A percentile compares a stretch with the other conserved stretches of the same genome.
These are phyloP conservation scores for Ogataea nitratoaversa DNA, from an alignment of 805 yeast genomes.

Conservation along the genomic window DNA sequence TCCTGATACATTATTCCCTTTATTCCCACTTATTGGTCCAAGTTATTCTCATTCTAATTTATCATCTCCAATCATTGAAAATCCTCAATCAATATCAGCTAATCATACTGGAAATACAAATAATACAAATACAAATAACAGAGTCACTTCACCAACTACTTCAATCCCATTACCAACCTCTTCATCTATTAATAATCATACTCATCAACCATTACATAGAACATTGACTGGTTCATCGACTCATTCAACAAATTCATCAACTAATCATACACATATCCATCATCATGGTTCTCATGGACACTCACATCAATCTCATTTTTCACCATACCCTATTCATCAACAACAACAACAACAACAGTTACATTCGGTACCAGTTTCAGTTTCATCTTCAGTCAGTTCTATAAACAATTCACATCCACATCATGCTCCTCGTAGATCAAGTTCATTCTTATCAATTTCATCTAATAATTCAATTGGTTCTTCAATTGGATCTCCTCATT, in stretches of 20 bases:
- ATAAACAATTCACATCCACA: no score
- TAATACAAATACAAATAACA: not conserved
- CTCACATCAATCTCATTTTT: conserved; percentile 21
- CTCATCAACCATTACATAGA: conserved; percentile 15
- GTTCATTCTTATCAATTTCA: conserved; percentile 24
- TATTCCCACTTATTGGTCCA: conserved; percentile 32
- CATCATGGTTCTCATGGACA: conserved; percentile 22
- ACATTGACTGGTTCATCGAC: conserved; percentile 29
- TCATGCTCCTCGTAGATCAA: conserved; percentile 16
- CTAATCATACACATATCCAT: conserved; percentile 17
- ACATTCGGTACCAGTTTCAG: no score
- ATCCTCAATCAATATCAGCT: conserved; percentile 11
- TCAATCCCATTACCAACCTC: not conserved
- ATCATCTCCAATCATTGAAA: conserved; percentile 14
- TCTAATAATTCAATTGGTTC: conserved; percentile 21
- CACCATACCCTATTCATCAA: conserved; percentile 25
- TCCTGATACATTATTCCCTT: conserved; percentile 29
- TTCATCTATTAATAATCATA: conserved; percentile 1
- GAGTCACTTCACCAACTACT: no score
- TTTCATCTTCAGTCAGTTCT: no score
- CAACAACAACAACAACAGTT: no score
- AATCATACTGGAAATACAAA: conserved; percentile 6
- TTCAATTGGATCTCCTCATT: conserved; percentile 24
- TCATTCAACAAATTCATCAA: conserved; percentile 18
- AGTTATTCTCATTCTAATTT: conserved; percentile 17